A percentile compares a stretch with the other conserved stretches of the same genome.
phyloP scores from a whole-genome alignment of 1,139 yeast species.

The Pneumocystis sp. region DNA sequence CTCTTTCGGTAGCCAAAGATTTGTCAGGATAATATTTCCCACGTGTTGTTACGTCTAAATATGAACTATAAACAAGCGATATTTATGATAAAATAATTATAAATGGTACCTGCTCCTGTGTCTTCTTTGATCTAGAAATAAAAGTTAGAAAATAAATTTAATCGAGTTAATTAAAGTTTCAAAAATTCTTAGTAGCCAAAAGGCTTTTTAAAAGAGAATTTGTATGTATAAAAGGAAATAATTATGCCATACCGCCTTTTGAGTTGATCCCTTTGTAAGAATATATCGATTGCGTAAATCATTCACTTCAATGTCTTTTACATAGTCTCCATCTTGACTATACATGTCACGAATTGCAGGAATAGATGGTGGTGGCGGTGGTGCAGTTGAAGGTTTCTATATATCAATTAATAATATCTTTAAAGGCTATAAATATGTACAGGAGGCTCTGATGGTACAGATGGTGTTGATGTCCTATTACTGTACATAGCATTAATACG shows the following conservation, averaged over 20 bases:
- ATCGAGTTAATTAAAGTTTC: background rate
- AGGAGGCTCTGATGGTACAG: background rate
- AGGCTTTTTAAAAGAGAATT: background rate
- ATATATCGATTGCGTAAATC: constrained; percentile 27
- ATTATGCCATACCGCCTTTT: constrained; percentile 14
- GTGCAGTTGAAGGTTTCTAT: constrained; percentile 1
- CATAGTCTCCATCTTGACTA: constrained; percentile 12
- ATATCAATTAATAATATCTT: background rate
- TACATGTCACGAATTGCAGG: constrained; percentile 1
- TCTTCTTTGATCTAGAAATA: constrained; percentile 9
- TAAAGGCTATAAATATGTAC: background rate
- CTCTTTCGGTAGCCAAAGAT: constrained; percentile 23
- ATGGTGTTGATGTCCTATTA: background rate
- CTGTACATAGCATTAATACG: background rate
- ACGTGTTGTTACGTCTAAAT: constrained; percentile 22
- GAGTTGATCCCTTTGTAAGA: constrained; percentile 26
- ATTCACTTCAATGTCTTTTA: constrained; percentile 25
- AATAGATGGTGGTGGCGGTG: constrained; percentile 9
- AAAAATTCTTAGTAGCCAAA: background rate
- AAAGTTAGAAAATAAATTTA: background rate
- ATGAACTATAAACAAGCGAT: background rate
- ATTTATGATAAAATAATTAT: background rate
- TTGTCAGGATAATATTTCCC: constrained; percentile 29
- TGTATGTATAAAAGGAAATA: background rate
- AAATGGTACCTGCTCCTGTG: constrained; percentile 12